Percentiles rank a stretch among this genome's conserved stretches.
phyloP scores from a whole-genome alignment of 2,329 filamentous ascomycete genomes.

The Aspergillus uvarum region DNA sequence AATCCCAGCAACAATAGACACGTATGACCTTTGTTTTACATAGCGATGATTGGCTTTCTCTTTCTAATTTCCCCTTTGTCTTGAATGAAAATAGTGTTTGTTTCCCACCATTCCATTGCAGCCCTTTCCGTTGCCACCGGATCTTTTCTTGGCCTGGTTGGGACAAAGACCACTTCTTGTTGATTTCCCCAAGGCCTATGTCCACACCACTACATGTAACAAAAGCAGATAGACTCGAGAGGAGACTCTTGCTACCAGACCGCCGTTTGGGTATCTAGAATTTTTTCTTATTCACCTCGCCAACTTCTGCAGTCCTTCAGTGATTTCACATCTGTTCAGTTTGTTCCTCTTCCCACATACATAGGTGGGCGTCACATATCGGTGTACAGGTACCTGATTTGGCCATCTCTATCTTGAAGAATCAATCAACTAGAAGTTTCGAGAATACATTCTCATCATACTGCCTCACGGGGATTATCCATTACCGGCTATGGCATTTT shows the following conservation, averaged over 20 bases:
- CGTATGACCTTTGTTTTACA: conserved; percentile 24
- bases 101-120: conserved; percentile 21
- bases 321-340: neutral
- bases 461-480: neutral
- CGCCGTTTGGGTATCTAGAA: conserved; percentile 13
- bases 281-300: conserved; percentile 1
- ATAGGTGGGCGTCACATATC: neutral
- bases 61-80: conserved; percentile 17
- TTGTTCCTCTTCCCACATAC: neutral
- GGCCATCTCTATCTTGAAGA: neutral
- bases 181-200: conserved; percentile 3
- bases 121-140: conserved; percentile 12
- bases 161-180: conserved; percentile 6
- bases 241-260: conserved; percentile 4
- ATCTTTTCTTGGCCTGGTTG: conserved; percentile 10
- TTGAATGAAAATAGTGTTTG: conserved; percentile 21
- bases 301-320: neutral
- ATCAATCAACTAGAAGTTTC: neutral
- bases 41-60: conserved; percentile 26
- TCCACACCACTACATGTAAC: conserved; percentile 22
- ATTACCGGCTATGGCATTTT: too few species aligned
- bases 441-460: neutral
- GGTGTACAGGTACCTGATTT: conserved; percentile 12
- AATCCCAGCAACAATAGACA: conserved; percentile 29
- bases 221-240: conserved; percentile 24